Base-by-base conservation (phyloP, 2,329 filamentous ascomycete species). In the Venturia aucupariae region DNA sequence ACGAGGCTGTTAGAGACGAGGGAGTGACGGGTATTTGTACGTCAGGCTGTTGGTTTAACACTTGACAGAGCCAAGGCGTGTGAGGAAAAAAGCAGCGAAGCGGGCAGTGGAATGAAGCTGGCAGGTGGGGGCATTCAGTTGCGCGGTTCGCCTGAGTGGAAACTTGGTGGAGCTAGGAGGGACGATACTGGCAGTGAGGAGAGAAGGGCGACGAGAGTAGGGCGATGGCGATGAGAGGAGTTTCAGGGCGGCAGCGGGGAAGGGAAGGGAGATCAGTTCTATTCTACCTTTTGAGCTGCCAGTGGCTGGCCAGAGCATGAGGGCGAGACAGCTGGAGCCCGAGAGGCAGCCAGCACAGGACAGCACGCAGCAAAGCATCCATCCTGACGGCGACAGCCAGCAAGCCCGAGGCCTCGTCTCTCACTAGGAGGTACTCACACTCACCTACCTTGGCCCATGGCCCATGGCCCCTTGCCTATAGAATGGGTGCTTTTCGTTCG, bases 171-270 rank as follows among this genome's bases (percentile, higher is more conserved):
- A 57, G 51, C 51, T 57, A 35, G n/a, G n/a, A n/a, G n/a, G n/a
- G n/a, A n/a, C n/a, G n/a, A n/a, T n/a, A n/a, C 51, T 32, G 19
- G 51, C 27, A 24, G 30, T 35, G 51, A 35, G 51, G 51, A 57
- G 51, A 57, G 51, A 57, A 57, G 51, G 30, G 51, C n/a, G n/a
- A n/a, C n/a, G n/a, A 57, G 51, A 57, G 51, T 35, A 57, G 51
- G 30, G 51, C 51, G 51, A n/a, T n/a, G 51, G 39, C 32, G 32
- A 15, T 54, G 30, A 2, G 24, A 30, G 19, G n/a, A 22, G 19
- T 5, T 22, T 46, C 42, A 46, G 42, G 5, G 48, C 51, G 3
- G 13, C 51, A 30, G 51, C 51, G 51, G 51, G 30, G 51, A 57
- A 35, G 13, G 35, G 32, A 35, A 10, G 32, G 35, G 11, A 11